Evolutionary conservation across 495 filamentous ascomycete genomes (phyloP).

Genomic region (Penicillium robsamsonii): DNA sequence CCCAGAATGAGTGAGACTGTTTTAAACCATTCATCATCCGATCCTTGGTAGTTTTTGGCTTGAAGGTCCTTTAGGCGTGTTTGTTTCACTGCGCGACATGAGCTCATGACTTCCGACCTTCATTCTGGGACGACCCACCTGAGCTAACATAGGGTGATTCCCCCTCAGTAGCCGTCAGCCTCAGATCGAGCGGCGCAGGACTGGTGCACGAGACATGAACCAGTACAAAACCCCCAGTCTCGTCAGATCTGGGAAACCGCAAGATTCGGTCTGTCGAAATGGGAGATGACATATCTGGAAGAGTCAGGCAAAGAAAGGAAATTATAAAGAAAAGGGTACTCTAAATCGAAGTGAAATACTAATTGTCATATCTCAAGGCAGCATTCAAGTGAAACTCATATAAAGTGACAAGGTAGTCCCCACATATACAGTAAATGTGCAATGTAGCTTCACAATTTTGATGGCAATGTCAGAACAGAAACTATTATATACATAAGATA

Average conservation of each 20-base stretch:
- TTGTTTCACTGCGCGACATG: slow-evolving; percentile 46
- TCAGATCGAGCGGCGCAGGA: slow-evolving; percentile 53
- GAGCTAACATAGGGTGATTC: slow-evolving; percentile 56
- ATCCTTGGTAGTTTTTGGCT: slow-evolving; percentile 53
- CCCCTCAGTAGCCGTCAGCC: slow-evolving; percentile 67
- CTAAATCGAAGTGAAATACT: neutral
- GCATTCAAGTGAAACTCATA: neutral
- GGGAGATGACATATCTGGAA: neutral
- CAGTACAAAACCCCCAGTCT: slow-evolving; percentile 54
- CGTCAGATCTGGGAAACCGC: slow-evolving; percentile 54
- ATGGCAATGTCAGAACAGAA: neutral
- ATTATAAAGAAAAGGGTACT: neutral
- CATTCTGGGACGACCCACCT: slow-evolving; percentile 40
- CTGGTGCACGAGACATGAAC: slow-evolving; percentile 52
- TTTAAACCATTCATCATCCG: slow-evolving; percentile 55
- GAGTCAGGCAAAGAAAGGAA: neutral
- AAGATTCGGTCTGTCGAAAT: slow-evolving; percentile 40
- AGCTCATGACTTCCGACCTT: slow-evolving; percentile 11
- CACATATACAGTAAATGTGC: neutral
- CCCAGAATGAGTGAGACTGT: slow-evolving; percentile 43
- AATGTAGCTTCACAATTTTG: neutral
- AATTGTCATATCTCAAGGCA: neutral
- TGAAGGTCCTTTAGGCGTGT: slow-evolving; percentile 43
- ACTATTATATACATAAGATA: no score
- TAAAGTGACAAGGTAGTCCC: neutral